A percentile compares a stretch with the other conserved stretches of the same genome.
These are phyloP conservation scores for Ganoderma resinaceum DNA, from an alignment of 1,284 basidiomycete genomes.

Conservation along the genomic window DNA sequence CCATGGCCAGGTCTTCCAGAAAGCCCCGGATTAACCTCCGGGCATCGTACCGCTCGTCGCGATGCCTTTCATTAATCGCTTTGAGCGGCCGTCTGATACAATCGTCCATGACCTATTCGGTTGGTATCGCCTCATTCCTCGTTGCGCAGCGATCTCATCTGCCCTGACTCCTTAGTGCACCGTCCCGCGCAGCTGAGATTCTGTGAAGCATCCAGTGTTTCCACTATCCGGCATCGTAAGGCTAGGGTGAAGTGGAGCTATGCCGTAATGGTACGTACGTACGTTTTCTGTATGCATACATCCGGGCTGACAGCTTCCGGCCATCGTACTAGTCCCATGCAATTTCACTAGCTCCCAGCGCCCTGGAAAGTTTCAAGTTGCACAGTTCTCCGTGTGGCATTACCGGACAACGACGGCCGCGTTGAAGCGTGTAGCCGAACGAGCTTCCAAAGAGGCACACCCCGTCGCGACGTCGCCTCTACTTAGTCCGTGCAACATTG, in stretches of 20 bases:
- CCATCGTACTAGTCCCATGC: neutral
- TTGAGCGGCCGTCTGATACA: conserved; percentile 19
- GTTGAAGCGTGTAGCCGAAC: conserved; percentile 5
- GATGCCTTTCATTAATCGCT: conserved; percentile 13
- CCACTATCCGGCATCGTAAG: neutral
- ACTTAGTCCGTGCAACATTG: neutral
- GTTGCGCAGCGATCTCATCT: conserved; percentile 10
- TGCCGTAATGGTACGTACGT: neutral
- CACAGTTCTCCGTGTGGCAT: neutral
- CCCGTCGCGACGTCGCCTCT: neutral
- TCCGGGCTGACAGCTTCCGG: neutral
- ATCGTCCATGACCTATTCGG: neutral
- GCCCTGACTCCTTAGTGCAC: neutral
- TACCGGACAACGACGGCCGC: neutral
- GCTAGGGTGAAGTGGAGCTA: neutral
- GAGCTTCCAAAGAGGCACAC: neutral
- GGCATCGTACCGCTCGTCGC: conserved; percentile 18
- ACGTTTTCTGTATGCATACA: neutral
- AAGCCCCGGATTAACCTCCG: conserved; percentile 15
- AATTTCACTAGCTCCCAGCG: neutral
- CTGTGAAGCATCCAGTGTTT: neutral
- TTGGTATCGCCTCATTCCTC: conserved; percentile 7
- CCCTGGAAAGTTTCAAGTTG: neutral
- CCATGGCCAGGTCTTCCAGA: conserved; percentile 1
- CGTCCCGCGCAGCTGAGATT: conserved; percentile 8